A percentile compares a stretch with the other conserved stretches of the same genome.
Conservation (phyloP, 768 basidiomycete genomes). For the Amanita pseudoporphyria region DNA sequence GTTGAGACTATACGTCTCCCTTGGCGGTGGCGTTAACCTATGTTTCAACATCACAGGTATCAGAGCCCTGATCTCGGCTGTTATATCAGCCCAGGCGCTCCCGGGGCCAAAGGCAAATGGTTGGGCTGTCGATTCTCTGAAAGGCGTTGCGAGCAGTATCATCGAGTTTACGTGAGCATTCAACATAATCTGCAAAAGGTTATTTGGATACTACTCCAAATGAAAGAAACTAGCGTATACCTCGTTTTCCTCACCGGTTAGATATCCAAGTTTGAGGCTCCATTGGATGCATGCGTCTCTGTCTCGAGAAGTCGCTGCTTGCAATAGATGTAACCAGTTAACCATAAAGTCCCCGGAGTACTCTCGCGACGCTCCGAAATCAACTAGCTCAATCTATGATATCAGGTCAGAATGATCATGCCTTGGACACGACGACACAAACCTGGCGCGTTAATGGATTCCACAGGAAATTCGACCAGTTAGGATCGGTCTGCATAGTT, state of each 20-base stretch:
- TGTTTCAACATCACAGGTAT: constrained; percentile 90
- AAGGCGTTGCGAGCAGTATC: constrained; percentile 79
- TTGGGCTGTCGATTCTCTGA: constrained; percentile 51
- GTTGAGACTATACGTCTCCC: constrained; percentile 93
- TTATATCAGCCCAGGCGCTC: constrained; percentile 59
- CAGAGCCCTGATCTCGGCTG: constrained; percentile 61
- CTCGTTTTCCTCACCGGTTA: constrained; percentile 82
- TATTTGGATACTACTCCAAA: background rate
- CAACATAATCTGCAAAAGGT: constrained; percentile 58
- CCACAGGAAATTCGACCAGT: constrained; percentile 98
- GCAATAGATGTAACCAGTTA: constrained; percentile 77
- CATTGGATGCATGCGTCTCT: constrained; percentile 53
- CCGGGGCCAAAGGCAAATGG: constrained; percentile 74
- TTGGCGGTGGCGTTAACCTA: constrained; percentile 84
- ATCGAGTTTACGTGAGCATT: constrained; percentile 81
- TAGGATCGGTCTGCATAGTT: constrained; percentile 97
- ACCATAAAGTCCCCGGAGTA: constrained; percentile 86
- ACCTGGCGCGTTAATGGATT: constrained; percentile 58
- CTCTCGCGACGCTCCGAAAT: constrained; percentile 90
- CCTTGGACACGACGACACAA: background rate
- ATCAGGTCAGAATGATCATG: background rate
- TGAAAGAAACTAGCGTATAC: constrained; percentile 31
- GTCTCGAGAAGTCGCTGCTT: constrained; percentile 66
- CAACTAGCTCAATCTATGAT: constrained; percentile 71
- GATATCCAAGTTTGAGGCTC: constrained; percentile 77